phyloP scores from a whole-genome alignment of 1,284 basidiomycete species.

The Calocybe gambosa region DNA sequence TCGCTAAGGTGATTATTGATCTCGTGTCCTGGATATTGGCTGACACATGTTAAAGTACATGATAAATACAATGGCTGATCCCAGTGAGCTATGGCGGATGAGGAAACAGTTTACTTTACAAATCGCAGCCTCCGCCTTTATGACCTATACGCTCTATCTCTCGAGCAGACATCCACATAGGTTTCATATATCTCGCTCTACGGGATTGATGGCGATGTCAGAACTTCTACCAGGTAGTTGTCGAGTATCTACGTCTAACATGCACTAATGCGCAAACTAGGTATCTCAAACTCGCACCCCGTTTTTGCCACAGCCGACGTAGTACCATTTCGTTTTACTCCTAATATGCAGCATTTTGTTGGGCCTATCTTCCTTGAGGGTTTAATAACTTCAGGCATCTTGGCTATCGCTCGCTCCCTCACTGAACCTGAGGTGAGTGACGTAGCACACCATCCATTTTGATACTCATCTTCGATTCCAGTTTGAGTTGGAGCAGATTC shows the following conservation, averaged over 20 bases:
- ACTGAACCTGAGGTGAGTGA: slow-evolving; percentile 82
- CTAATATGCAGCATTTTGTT: slow-evolving; percentile 93
- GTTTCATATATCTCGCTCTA: slow-evolving; percentile 86
- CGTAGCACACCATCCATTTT: slow-evolving; percentile 3
- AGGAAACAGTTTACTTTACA: slow-evolving; percentile 96
- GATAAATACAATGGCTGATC: slow-evolving; percentile 77
- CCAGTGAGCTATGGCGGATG: slow-evolving; percentile 93
- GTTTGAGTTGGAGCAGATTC: slow-evolving; percentile 85
- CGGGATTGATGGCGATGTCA: slow-evolving; percentile 86
- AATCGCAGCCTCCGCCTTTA: slow-evolving; percentile 84
- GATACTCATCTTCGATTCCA: slow-evolving; percentile 25
- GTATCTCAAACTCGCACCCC: slow-evolving; percentile 40
- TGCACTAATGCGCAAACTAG: slow-evolving; percentile 19
- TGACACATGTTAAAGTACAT: slow-evolving; percentile 63
- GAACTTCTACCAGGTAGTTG: slow-evolving; percentile 81
- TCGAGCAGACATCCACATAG: slow-evolving; percentile 80
- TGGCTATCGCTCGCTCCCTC: slow-evolving; percentile 87
- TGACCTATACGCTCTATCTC: slow-evolving; percentile 87
- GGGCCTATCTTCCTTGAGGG: slow-evolving; percentile 90
- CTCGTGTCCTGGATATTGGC: slow-evolving; percentile 1
- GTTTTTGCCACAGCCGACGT: slow-evolving; percentile 77
- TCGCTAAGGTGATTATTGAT: slow-evolving; percentile 62
- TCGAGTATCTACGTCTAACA: slow-evolving; percentile 1
- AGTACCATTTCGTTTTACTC: slow-evolving; percentile 96
- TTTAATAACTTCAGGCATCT: slow-evolving; percentile 78